Conservation (phyloP, 257 asterid genomes). For the Plantago ovata region DNA sequence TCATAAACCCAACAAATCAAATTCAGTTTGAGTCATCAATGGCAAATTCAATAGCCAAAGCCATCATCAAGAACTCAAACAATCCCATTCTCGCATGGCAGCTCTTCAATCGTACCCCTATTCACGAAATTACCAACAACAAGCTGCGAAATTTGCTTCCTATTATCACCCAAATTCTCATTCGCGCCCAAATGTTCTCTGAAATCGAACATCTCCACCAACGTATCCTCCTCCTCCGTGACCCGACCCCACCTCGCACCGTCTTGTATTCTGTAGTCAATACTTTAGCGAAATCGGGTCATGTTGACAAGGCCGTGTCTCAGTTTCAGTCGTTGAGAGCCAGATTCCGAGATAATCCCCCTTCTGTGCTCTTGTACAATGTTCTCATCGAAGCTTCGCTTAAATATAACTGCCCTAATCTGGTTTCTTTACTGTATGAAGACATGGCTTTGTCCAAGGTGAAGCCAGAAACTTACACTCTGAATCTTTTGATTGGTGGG, state of each 20-base stretch:
- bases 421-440: slow-evolving; percentile 53
- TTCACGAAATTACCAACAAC: slow-evolving; percentile 12
- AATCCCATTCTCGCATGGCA: slow-evolving; percentile 73
- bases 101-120: slow-evolving; percentile 57
- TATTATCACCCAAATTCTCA: slow-evolving; percentile 57
- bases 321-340: slow-evolving; percentile 61
- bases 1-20: background rate
- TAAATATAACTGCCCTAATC: slow-evolving; percentile 22
- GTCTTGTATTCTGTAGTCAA: slow-evolving; percentile 41
- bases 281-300: slow-evolving; percentile 46
- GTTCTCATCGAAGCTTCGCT: slow-evolving; percentile 47
- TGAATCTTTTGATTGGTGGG: slow-evolving; percentile 64
- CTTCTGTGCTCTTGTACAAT: slow-evolving; percentile 56
- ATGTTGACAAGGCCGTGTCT: slow-evolving; percentile 43
- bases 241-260: slow-evolving; percentile 15
- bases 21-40: slow-evolving; percentile 24
- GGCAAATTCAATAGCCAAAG: slow-evolving; percentile 39
- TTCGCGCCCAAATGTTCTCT: slow-evolving; percentile 57
- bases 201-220: slow-evolving; percentile 59
- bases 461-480: slow-evolving; percentile 60
- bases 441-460: slow-evolving; percentile 65
- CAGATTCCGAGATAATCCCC: slow-evolving; percentile 41
- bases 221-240: slow-evolving; percentile 39
- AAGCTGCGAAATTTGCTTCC: slow-evolving; percentile 31
- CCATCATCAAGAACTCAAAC: slow-evolving; percentile 46